A percentile compares a stretch with the other conserved stretches of the same genome.
Evolutionary conservation across 371 early-diverging fungal species (phyloP).

Genomic region (Dichotomocladium elegans): DNA sequence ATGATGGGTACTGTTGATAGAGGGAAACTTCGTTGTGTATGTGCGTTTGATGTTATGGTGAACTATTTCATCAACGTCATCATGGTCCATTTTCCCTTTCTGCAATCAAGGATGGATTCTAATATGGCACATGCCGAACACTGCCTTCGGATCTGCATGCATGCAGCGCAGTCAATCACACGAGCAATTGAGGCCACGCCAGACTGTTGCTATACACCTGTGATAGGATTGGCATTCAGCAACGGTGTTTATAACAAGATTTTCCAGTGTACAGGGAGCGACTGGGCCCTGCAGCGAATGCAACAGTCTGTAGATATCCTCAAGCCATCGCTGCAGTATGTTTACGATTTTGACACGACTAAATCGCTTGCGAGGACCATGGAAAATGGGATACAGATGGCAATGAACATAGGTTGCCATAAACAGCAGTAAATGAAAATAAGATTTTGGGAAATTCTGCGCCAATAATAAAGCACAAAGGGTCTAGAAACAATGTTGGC

Average conservation of each 20-base stretch:
- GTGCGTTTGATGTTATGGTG: conserved; percentile 29
- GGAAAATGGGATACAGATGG: conserved; percentile 21
- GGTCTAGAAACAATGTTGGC: background rate
- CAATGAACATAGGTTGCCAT: background rate
- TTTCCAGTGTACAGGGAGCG: conserved; percentile 22
- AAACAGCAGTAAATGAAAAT: background rate
- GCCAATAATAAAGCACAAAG: background rate
- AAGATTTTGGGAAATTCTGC: too few species aligned
- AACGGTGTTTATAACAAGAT: conserved; percentile 35
- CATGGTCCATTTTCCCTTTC: conserved; percentile 33
- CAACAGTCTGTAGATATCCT: conserved; percentile 27
- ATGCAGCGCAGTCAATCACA: conserved; percentile 36
- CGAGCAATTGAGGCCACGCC: conserved; percentile 22
- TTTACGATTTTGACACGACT: conserved; percentile 38
- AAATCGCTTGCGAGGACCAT: conserved; percentile 21
- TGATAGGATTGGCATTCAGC: conserved; percentile 33
- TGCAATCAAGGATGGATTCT: conserved; percentile 4
- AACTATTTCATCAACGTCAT: conserved; percentile 38
- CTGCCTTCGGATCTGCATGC: conserved; percentile 25
- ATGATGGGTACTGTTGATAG: background rate
- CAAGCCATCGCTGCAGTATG: conserved; percentile 25
- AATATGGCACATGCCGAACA: conserved; percentile 19
- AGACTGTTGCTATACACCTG: conserved; percentile 31
- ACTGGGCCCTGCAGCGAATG: conserved; percentile 20
- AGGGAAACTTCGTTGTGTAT: conserved; percentile 11